Evolutionary conservation across 805 yeast species (phyloP).

Genomic region (Wickerhamomyces rabaulensis): DNA sequence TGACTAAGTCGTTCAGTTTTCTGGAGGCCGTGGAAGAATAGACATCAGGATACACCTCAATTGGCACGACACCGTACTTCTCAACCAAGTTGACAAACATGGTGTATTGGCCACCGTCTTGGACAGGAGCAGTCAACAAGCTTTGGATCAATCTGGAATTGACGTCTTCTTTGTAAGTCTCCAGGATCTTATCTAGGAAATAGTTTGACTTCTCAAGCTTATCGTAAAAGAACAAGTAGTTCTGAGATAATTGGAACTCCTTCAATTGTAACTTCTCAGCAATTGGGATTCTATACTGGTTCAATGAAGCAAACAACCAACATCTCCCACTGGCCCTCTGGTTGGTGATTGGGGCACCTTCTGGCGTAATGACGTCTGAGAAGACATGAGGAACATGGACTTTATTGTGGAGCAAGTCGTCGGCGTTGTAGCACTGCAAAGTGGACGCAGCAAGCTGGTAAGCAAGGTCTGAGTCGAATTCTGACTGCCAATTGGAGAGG

Average conservation of each 20-base stretch:
- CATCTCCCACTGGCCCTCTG: slow-evolving; percentile 79
- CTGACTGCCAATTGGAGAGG: slow-evolving; percentile 15
- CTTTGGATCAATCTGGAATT: slow-evolving; percentile 69
- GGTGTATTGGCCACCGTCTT: slow-evolving; percentile 87
- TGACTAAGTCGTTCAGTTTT: slow-evolving; percentile 54
- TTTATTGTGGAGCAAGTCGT: slow-evolving; percentile 24
- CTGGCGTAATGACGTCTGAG: slow-evolving; percentile 37
- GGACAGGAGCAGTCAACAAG: slow-evolving; percentile 58
- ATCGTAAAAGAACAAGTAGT: slow-evolving; percentile 78
- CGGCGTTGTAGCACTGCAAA: slow-evolving; percentile 30
- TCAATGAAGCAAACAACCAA: slow-evolving; percentile 85
- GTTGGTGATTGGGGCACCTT: slow-evolving; percentile 55
- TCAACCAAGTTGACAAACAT: slow-evolving; percentile 73
- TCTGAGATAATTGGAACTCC: slow-evolving; percentile 70
- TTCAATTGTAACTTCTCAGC: slow-evolving; percentile 59
- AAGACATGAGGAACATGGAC: slow-evolving; percentile 19
- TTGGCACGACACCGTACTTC: slow-evolving; percentile 80
- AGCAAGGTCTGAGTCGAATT: slow-evolving; percentile 23
- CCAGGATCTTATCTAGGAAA: slow-evolving; percentile 70
- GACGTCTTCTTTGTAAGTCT: slow-evolving; percentile 59
- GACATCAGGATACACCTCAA: slow-evolving; percentile 66
- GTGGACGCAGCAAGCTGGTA: slow-evolving; percentile 31
- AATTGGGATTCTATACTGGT: slow-evolving; percentile 60
- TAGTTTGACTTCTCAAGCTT: slow-evolving; percentile 81
- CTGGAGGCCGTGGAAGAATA: slow-evolving; percentile 45